Evolutionary conservation across 306 rosid genomes (phyloP).

Genomic region (Inga leiocalycina): DNA sequence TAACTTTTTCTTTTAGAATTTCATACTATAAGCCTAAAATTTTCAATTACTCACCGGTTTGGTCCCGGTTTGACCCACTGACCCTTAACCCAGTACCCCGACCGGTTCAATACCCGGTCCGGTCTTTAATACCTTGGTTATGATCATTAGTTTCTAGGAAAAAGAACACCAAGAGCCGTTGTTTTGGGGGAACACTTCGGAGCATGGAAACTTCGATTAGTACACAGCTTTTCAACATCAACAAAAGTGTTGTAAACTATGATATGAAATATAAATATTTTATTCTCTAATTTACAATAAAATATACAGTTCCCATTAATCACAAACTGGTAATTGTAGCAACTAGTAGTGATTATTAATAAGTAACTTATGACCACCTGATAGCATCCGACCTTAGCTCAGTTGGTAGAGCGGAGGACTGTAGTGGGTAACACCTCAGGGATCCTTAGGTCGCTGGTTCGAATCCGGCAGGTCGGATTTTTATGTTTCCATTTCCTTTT

Average conservation of each 20-base stretch:
- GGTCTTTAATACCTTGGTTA: too few species aligned
- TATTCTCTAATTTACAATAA: background rate
- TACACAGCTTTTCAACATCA: background rate
- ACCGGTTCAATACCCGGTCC: too few species aligned
- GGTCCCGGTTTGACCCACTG: too few species aligned
- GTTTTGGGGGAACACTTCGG: background rate
- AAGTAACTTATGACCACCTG: fast-evolving
- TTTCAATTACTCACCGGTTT: too few species aligned
- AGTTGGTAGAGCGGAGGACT: slow-evolving; percentile 47
- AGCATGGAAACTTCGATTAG: background rate
- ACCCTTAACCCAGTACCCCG: too few species aligned
- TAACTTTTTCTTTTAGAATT: too few species aligned
- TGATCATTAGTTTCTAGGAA: background rate
- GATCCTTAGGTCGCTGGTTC: slow-evolving; percentile 42
- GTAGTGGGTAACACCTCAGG: slow-evolving; percentile 5
- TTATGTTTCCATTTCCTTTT: too few species aligned
- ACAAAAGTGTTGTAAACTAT: background rate
- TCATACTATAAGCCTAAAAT: too few species aligned
- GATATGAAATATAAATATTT: background rate
- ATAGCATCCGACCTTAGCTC: slow-evolving; percentile 31
- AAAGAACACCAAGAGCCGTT: background rate
- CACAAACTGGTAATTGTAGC: background rate
- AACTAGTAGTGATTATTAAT: background rate
- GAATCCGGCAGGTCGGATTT: slow-evolving; percentile 41
- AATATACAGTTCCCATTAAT: background rate